Evolutionary conservation across 768 basidiomycete genomes (phyloP), one percentile per base, ranked within the genome.

Genomic region (Boletus reticuloceps): DNA sequence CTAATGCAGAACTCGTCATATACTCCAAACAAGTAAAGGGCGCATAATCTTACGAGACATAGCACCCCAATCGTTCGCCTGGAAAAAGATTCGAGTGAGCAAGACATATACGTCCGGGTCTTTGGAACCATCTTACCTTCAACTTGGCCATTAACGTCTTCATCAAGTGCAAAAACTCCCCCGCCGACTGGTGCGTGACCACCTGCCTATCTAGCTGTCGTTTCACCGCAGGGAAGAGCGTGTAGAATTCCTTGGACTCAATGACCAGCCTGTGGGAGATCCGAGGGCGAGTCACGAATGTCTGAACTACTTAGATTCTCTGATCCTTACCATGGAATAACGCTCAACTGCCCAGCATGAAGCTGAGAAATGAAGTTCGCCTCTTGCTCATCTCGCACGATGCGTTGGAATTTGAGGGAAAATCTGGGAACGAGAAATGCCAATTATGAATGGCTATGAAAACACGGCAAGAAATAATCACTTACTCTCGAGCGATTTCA

Each of bases 131-230:
- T 14, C 51, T 55, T 44, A 81, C 84, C 76, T 85, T 86, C 38
- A 86, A 60, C 54, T 86, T 86, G 14, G 84, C 84, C 85, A 86
- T 86, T 41, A 86, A 58, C 0, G 82, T 82, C 65, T 86, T 86
- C 63, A 86, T 69, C 4, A 77, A 73, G 38, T 79, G 76, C 6
- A 85, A 68, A 59, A 85, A 85, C 53, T 81, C 75, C 16, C 79
- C 79, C 0, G 81, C 84, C 0, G 75, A 71, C 0, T 63, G 68
- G 59, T 85, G 83, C 0, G 82, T 82, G 1, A 78, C 51, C 3
- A 60, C 55, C 55, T 84, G 82, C 43, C 72, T 69, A 55, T 85
- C 80, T 6, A 86, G 62, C 4, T 70, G 69, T 47, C 67, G 70
- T 55, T 80, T 82, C 31, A 86, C 58, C 0, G 69, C 64, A 0